Base-by-base conservation (phyloP, 129 eudicot genomes). In the Scalesia atractyloides region DNA sequence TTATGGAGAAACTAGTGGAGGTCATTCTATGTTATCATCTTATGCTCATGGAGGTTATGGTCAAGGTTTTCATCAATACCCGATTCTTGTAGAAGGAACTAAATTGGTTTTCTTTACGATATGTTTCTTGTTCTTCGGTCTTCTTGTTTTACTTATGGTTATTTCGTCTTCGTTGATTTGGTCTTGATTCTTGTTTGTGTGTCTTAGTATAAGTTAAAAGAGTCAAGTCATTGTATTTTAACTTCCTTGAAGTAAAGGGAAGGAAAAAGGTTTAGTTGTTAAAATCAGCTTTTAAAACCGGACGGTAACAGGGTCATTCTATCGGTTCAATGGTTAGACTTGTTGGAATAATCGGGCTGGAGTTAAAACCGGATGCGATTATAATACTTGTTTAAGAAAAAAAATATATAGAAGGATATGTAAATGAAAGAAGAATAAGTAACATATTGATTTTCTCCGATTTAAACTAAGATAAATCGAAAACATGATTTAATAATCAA, bases 1-100 rank as follows among this genome's bases (percentile, higher is more conserved):
- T 1, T 88, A 88, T 65, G 96, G 85, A 36, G 68, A 85, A 1
- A 73, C 85, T 16, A 73, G 76, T 17, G 89, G 86, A 19, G 73
- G 79, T 57, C 81, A 87, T 0, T 76, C 76, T 68, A 1, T 77
- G 77, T 86, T 89, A 44, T 74, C 84, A 2, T 60, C 84, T 52
- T 81, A 87, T 7, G 66, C 18, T 26, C 66, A 60, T 63, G 68
- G 68, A 37, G 68, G 68, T 16, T 36, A 36, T 63, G 77, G 63
- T 66, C 91, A 84, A 53, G 91, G 91, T 0, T 74, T 84, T 73
- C 77, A 82, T 82, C 79, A 76, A 57, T 83, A 80, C 64, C 72
- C 91, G 9, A 12, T 30, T 66, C 81, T 80, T 14, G 77, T 78
- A 64, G 84, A 75, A 15, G 84, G 87, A 64, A 74, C 76, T 12